Evolutionary conservation across 2,329 filamentous ascomycete species (phyloP), one percentile per base, ranked within the genome.

Genomic region (Paecilomyces formosus): DNA sequence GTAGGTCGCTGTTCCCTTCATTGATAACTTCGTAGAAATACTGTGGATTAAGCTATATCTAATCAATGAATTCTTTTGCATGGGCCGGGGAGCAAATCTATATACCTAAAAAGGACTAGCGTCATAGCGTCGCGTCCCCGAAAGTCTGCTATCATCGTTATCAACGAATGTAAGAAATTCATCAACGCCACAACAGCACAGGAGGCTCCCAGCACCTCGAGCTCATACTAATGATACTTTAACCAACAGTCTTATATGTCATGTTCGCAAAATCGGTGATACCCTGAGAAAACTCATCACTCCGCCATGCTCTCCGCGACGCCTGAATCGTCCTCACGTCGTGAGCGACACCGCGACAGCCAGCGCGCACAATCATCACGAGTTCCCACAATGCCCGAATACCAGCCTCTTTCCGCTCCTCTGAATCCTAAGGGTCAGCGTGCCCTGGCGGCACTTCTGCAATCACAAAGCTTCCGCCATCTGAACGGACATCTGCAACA

Each of bases 351-450:
- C 56, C 35, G 58, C 13, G 50, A 59, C n/a, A 53, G 56, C 35
- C 13, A 54, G 30, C 51, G 45, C 8, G 39, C 22, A 56, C 54
- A 30, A 59, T 57, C 61, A 4, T 55, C 61, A 53, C 55, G 45
- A 31, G 60, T 57, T 3, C 66, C 69, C 1, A 59, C 65, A 11
- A 65, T 83, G 39, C 79, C 82, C 11, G 64, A 74, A 6, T 87
- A 87, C 68, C 74, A 85, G 67, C 74, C 78, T 15, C 82, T 81
- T 1, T 70, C 72, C 9, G 79, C 80, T 57, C 76, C 82, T 0
- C 78, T 87, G 21, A 82, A 79, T 55, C 61, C 64, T 0, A 67
- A 72, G 9, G 78, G 78, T 1, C 78, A 81, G 59, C 72, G 73
- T 24, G 72, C 75, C 1, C 73, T 88, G 3, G 69, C 76, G 1